Evolutionary conservation across 805 yeast species (phyloP), one percentile per base, ranked within the genome.

Genomic region (Henningerozyma blattae): DNA sequence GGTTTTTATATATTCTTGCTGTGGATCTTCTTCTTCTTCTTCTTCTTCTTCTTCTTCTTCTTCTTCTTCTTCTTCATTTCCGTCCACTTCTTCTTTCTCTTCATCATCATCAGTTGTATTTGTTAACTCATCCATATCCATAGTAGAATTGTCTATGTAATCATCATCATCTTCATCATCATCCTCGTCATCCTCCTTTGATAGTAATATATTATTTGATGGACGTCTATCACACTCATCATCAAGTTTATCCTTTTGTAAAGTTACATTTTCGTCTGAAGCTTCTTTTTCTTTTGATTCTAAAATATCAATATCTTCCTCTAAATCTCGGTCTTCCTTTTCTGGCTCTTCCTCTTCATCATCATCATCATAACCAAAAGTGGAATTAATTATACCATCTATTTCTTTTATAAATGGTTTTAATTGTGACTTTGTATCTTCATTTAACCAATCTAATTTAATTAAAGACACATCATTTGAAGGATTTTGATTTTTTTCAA

Each of bases 311-410:
- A 33, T 30, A 14, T 34, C 46, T 32, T 46, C 48, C 30, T 31
- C 42, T n/a, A n/a, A n/a, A n/a, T n/a, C n/a, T n/a, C n/a, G n/a
- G n/a, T n/a, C n/a, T n/a, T n/a, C n/a, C n/a, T n/a, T n/a, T n/a
- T n/a, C n/a, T n/a, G n/a, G n/a, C 2, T 45, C 45, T 6, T 45
- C 50, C 34, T 56, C 49, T 37, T 45, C 58, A 35, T 59, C 41
- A 30, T 43, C 46, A 16, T 53, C 61, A 12, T 52, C 59, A 33
- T 42, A 54, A 8, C 54, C 61, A 27, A 51, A 45, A 39, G 50
- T 51, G 3, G 42, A 47, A 20, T 52, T 49, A 49, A 57, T 52
- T 3, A 54, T 45, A 10, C 41, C 36, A 26, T 56, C 60, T 14
- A 57, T 44, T 10, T 55, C 54, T 31, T 45, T 46, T 2, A 54